These are phyloP conservation scores for Stephanodiscus triporus DNA, from an alignment of 108 stramenopile genomes.

Conservation along the genomic window DNA sequence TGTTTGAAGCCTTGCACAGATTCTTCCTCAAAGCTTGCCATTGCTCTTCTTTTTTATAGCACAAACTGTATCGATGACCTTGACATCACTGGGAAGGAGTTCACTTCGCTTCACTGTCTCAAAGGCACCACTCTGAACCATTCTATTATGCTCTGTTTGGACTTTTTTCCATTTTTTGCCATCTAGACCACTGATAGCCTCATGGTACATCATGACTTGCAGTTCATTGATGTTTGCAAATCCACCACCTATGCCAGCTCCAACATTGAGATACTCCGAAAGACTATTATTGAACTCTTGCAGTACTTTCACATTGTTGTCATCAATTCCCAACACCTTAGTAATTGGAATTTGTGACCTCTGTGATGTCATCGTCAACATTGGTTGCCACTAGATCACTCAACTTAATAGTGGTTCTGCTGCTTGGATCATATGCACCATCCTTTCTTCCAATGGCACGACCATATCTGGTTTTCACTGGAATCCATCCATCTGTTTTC, in stretches of 20 bases:
- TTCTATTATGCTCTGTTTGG: slow-evolving; percentile 23
- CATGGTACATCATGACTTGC: slow-evolving; percentile 36
- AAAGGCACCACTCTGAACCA: slow-evolving; percentile 9
- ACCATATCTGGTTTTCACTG: not conserved
- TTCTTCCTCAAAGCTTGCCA: slow-evolving; percentile 9
- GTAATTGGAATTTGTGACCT: too few relatives aligned
- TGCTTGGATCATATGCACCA: not conserved
- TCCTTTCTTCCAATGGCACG: too few relatives aligned
- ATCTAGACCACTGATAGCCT: slow-evolving; percentile 28
- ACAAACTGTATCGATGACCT: slow-evolving; percentile 10
- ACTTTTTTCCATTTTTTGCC: slow-evolving; percentile 23
- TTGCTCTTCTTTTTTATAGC: slow-evolving; percentile 31
- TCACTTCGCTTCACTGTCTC: not conserved
- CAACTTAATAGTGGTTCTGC: too few relatives aligned
- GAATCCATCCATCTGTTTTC: too few relatives aligned
- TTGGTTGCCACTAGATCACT: too few relatives aligned
- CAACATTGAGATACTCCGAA: too few relatives aligned
- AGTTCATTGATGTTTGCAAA: slow-evolving; percentile 30
- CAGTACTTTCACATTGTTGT: too few relatives aligned
- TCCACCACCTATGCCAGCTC: slow-evolving; percentile 31
- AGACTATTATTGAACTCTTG: too few relatives aligned
- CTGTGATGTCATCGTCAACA: too few relatives aligned
- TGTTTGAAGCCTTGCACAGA: slow-evolving; percentile 26
- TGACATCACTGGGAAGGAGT: slow-evolving; percentile 6
- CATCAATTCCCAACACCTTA: too few relatives aligned